A percentile compares a stretch with the other conserved stretches of the same genome.
phyloP scores from a whole-genome alignment of 108 stramenopile species.

The Stephanodiscus minutulus region DNA sequence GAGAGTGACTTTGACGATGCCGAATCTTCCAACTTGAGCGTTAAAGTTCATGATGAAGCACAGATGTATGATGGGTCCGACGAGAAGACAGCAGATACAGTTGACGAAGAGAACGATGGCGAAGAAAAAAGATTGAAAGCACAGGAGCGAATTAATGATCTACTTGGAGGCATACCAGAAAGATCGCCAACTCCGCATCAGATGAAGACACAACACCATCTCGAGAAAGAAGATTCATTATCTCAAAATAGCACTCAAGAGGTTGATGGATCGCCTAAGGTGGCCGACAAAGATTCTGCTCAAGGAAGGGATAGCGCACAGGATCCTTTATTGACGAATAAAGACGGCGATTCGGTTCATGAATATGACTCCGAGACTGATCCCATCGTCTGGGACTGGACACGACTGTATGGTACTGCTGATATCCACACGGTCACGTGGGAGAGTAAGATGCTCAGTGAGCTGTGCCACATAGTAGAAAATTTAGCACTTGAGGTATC shows the following conservation, averaged over 20 bases:
- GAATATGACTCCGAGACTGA: constrained; percentile 25
- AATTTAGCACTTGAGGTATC: constrained; percentile 55
- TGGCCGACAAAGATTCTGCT: background rate
- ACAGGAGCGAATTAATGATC: background rate
- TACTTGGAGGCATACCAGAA: background rate
- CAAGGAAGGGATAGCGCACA: constrained; percentile 5
- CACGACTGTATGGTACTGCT: constrained; percentile 50
- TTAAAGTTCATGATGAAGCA: background rate
- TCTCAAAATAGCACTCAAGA: constrained; percentile 6
- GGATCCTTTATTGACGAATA: constrained; percentile 7
- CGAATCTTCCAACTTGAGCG: background rate
- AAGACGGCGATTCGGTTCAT: constrained; percentile 7
- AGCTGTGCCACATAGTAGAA: constrained; percentile 54
- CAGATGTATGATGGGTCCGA: background rate
- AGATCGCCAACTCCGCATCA: constrained; percentile 9
- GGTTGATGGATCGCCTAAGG: constrained; percentile 23
- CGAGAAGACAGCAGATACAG: background rate
- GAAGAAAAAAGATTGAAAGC: background rate
- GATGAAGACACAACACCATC: constrained; percentile 7
- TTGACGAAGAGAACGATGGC: background rate
- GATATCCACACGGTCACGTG: constrained; percentile 71
- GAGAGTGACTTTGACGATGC: constrained; percentile 1
- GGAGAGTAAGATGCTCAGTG: constrained; percentile 58
- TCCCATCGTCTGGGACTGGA: constrained; percentile 68
- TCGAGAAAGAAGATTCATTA: constrained; percentile 9